Conservation (phyloP, 495 filamentous ascomycete genomes). For the Aspergillus hancockii region DNA sequence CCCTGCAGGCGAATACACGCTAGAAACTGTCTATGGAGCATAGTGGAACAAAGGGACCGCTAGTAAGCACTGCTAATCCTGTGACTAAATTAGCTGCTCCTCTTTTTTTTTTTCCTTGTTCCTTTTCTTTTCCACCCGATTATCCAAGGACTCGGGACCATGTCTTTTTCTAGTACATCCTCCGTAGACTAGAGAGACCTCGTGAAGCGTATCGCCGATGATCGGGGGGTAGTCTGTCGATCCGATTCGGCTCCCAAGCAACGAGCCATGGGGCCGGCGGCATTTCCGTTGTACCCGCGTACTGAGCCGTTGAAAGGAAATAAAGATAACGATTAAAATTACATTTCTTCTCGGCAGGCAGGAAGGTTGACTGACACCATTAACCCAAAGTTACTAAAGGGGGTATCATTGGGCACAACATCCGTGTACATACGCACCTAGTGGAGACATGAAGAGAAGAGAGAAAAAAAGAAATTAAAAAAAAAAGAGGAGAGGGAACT, state of each 20-base stretch:
- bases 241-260: constrained; percentile 10
- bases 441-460: background rate
- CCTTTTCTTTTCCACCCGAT: background rate
- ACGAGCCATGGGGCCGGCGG: constrained; percentile 13
- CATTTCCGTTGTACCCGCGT: constrained; percentile 9
- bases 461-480: background rate
- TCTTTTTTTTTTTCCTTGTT: background rate
- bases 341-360: background rate
- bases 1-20: constrained; percentile 4
- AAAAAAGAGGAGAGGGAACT: constrained; percentile 5
- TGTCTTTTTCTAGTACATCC: too few species aligned
- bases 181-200: too few species aligned
- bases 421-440: background rate
- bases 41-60: constrained; percentile 8
- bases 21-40: constrained; percentile 4
- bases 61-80: constrained; percentile 19
- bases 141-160: background rate
- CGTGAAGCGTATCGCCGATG: constrained; percentile 8
- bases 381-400: background rate
- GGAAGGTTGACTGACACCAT: background rate
- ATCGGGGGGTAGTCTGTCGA: constrained; percentile 8
- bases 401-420: background rate
- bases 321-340: background rate
- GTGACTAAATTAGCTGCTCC: constrained; percentile 18
- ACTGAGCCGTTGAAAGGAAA: background rate